Percentiles rank a stretch among this genome's conserved stretches.
phyloP scores from a whole-genome alignment of 2,329 filamentous ascomycete species.

The Zymoseptoria tritici region DNA sequence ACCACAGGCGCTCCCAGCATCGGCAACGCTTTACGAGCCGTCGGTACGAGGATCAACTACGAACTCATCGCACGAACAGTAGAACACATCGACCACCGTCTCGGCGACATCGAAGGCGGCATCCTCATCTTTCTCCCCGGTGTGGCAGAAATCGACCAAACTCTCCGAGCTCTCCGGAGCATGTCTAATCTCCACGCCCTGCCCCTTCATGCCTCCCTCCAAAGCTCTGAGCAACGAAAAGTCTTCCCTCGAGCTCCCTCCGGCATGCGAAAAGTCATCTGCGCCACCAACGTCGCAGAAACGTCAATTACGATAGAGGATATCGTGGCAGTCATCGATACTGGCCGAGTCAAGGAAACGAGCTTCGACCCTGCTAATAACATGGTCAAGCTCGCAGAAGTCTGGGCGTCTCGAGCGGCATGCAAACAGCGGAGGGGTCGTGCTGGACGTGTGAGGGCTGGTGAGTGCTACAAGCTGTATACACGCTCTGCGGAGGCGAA shows the following conservation, averaged over 20 bases:
- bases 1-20: constrained; percentile 22
- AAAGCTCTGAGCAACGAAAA: constrained; percentile 76
- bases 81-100: constrained; percentile 68
- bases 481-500: constrained; percentile 74
- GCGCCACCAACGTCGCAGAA: constrained; percentile 93
- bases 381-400: constrained; percentile 89
- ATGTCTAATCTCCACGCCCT: constrained; percentile 66
- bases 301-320: constrained; percentile 99
- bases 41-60: constrained; percentile 81
- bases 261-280: constrained; percentile 84
- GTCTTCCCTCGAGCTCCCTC: constrained; percentile 72
- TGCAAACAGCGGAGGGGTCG: constrained; percentile 91
- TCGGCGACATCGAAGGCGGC: constrained; percentile 67
- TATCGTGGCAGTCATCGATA: constrained; percentile 92
- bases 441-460: constrained; percentile 85
- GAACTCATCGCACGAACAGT: constrained; percentile 75
- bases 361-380: constrained; percentile 87
- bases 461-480: constrained; percentile 91
- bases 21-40: constrained; percentile 35
- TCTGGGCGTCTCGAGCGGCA: constrained; percentile 87
- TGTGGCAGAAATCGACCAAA: constrained; percentile 81
- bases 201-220: constrained; percentile 84
- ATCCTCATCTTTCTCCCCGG: constrained; percentile 95
- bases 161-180: constrained; percentile 60
- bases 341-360: constrained; percentile 91